Conservation (phyloP, 768 basidiomycete genomes). For the Tephrocybe sp. region DNA sequence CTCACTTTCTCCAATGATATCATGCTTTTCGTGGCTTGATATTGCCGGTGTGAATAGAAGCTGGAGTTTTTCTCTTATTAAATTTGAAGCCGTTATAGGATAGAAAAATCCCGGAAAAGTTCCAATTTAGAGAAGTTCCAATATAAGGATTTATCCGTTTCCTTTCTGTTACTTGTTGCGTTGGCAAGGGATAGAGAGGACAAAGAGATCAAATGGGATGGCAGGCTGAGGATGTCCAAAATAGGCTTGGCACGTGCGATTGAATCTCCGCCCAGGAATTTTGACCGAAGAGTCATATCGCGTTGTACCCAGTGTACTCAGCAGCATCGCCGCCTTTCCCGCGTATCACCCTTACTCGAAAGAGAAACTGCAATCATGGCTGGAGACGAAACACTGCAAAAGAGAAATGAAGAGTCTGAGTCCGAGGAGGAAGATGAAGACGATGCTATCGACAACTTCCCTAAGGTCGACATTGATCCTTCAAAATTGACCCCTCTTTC, state of each 20-base stretch:
- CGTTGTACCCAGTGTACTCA: constrained; percentile 1
- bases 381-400: constrained; percentile 64
- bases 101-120: too few species aligned
- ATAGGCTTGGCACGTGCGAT: constrained; percentile 15
- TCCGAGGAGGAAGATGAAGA: constrained; percentile 69
- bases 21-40: too few species aligned
- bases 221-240: not conserved
- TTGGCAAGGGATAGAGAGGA: too few species aligned
- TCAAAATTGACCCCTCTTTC: constrained; percentile 84
- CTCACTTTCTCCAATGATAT: too few species aligned
- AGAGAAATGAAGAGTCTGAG: constrained; percentile 65
- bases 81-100: too few species aligned
- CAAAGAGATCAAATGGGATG: too few species aligned
- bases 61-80: not conserved
- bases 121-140: too few species aligned
- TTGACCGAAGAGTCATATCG: constrained; percentile 4
- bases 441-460: constrained; percentile 49
- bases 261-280: constrained; percentile 17
- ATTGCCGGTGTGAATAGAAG: too few species aligned
- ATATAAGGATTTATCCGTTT: too few species aligned
- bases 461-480: constrained; percentile 73
- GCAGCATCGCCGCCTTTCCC: not conserved
- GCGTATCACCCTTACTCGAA: not conserved
- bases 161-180: too few species aligned
- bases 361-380: constrained; percentile 41